Base-by-base conservation (phyloP, 805 yeast species). In the Wickerhamomyces xylosicus region DNA sequence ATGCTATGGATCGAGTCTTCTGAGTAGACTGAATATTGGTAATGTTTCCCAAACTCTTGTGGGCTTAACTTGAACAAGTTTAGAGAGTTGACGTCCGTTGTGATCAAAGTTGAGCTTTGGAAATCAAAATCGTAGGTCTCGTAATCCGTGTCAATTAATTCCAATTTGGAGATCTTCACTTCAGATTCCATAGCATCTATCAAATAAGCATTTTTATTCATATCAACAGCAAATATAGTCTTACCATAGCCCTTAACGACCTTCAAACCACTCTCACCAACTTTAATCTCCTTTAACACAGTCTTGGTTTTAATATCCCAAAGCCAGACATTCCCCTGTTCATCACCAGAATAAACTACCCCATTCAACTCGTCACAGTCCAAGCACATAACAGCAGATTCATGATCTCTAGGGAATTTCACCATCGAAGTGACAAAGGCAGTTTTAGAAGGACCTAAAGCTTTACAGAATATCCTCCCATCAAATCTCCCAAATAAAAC, bases 41-140 rank as follows among this genome's bases (percentile, higher is more conserved):
- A 33, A 5, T 27, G 27, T 7, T 37, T 35, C 0, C 56, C 53
- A 37, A 49, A 45, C 8, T 39, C 34, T 2, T 19, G 16, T 2
- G 29, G 11, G 17, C 41, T 42, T 35, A 40, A 52, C 7, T 50
- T 46, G 32, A 39, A 44, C 0, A 45, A 14, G 14, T 36, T 33
- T 0, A 54, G 8, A 3, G 38, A 27, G 1, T 35, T 21, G 0
- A 9, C 10, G 32, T 40, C 32, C 14, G 48, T 47, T 6, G 49
- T 17, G 1, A 53, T 35, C 9, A 53, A 29, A 3, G 37, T 2
- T 25, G 44, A 42, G 2, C 51, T 52, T 10, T 47, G 49, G 33
- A 51, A 48, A 37, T 54, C 58, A 15, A 54, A 54, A 5, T 47
- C 47, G 13, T 48, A 53, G 34, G 42, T 46, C 3, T 39, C 28